Conservation (phyloP, 768 basidiomycete species). For the Pleurotus djamor region DNA sequence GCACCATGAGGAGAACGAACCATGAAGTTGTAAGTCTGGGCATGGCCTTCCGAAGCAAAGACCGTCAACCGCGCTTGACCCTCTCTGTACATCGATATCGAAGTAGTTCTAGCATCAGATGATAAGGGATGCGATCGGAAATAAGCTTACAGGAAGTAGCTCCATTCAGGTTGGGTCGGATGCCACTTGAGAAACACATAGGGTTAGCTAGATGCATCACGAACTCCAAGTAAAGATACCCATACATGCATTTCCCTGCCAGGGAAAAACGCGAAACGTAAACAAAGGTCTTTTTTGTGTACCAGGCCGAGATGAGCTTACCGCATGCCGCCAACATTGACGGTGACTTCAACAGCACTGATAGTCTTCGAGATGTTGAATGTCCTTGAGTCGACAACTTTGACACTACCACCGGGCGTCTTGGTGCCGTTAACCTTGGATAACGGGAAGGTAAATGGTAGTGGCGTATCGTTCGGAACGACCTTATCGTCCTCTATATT, state of each 20-base stretch:
- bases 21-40: conserved; percentile 59
- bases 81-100: conserved; percentile 29
- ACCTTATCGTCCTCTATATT: conserved; percentile 40
- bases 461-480: conserved; percentile 44
- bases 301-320: conserved; percentile 17
- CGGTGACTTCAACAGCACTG: conserved; percentile 53
- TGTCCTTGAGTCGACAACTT: conserved; percentile 53
- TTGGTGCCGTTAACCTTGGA: conserved; percentile 42
- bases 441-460: conserved; percentile 53
- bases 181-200: conserved; percentile 52
- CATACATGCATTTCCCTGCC: conserved; percentile 57
- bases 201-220: neutral
- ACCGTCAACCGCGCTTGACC: conserved; percentile 54
- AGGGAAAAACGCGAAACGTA: too few relatives aligned
- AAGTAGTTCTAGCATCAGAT: neutral
- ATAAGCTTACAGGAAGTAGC: conserved; percentile 46
- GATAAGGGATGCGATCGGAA: conserved; percentile 3
- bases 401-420: conserved; percentile 54
- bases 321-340: conserved; percentile 64
- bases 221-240: neutral
- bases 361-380: conserved; percentile 55
- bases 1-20: conserved; percentile 18
- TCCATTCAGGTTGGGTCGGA: conserved; percentile 67
- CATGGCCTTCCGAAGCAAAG: conserved; percentile 51
- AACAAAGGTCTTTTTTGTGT: too few relatives aligned